Evolutionary conservation across 2,329 filamentous ascomycete genomes (phyloP), one percentile per base, ranked within the genome.

Genomic region (Hymenoscyphus salicellus): DNA sequence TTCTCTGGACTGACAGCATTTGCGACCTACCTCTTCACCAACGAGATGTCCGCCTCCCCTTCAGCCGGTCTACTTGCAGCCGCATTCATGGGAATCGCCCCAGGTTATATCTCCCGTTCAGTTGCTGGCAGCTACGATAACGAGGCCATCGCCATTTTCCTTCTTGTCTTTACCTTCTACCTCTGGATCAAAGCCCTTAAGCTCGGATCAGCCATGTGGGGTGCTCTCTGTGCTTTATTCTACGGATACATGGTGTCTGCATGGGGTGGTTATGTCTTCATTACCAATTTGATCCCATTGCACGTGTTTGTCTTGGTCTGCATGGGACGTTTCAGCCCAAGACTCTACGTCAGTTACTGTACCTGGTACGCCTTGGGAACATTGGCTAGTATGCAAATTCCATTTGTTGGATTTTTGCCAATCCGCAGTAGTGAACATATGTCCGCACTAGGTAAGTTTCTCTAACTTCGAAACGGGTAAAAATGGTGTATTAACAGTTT

Each of bases 221-320:
- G 93, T 72, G 93, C 92, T 43, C 83, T 97, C 68, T 95, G 93
- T 72, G 95, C 95, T 55, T 84, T 99, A 63, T 98, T 96, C 81
- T 99, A 99, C 79, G 95, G 95, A 75, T 99, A 99, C 87, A 99
- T 99, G 95, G 95, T 99, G 69, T 95, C 94, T 58, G 96, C 96
- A 20, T 99, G 95, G 95, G 95, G 95, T 84, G 95, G 95, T 76
- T 99, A 99, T 78, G 95, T 97, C 74, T 99, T 99, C 86, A 99
- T 99, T 76, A 99, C 96, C 67, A 97, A 96, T 78, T 82, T 99
- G 79, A 88, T 99, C 65, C 95, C 95, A 43, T 86, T 99, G 71
- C 95, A 99, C 79, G 89, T 92, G 7, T 93, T 99, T 73, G 92
- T 97, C 57, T 84, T 99, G 71, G 89, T 99, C 75, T 92, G 90